phyloP scores from a whole-genome alignment of 768 basidiomycete species.

The Pleurotus djamor region DNA sequence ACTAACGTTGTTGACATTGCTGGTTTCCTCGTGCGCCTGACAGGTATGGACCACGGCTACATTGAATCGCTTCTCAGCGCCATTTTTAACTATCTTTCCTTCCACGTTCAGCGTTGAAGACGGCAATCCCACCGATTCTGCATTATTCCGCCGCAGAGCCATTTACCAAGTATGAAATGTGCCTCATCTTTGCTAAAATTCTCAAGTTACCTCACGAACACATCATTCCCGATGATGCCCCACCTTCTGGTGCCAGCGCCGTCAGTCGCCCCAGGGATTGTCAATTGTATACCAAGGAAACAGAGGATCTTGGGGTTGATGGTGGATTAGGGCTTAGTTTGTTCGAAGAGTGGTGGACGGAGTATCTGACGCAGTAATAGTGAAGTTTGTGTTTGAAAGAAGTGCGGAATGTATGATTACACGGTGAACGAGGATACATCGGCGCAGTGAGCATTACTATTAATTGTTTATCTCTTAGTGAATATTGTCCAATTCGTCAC shows the following conservation, averaged over 20 bases:
- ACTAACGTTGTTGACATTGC: constrained; percentile 91
- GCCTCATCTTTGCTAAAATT: constrained; percentile 71
- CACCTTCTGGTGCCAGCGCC: constrained; percentile 61
- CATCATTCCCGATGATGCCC: constrained; percentile 69
- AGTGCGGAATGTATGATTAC: too few species aligned
- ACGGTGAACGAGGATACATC: too few species aligned
- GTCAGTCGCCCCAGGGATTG: constrained; percentile 81
- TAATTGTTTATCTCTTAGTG: not conserved
- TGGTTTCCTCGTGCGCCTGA: constrained; percentile 74
- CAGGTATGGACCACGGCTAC: constrained; percentile 40
- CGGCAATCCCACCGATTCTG: constrained; percentile 63
- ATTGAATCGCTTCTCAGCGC: not conserved
- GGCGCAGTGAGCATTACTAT: too few species aligned
- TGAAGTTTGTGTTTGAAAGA: too few species aligned
- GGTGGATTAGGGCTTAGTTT: constrained; percentile 59
- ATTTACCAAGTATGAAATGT: constrained; percentile 93
- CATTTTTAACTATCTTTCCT: not conserved
- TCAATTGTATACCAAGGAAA: constrained; percentile 72
- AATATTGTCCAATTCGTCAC: constrained; percentile 11
- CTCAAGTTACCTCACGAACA: constrained; percentile 71
- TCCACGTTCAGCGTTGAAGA: constrained; percentile 25
- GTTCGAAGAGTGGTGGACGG: constrained; percentile 88
- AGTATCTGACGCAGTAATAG: constrained; percentile 32
- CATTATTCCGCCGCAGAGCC: constrained; percentile 86
- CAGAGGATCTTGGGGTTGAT: constrained; percentile 61